A percentile compares a stretch with the other conserved stretches of the same genome.
phyloP scores from a whole-genome alignment of 1,139 yeast species.

The Pneumocystis murina region DNA sequence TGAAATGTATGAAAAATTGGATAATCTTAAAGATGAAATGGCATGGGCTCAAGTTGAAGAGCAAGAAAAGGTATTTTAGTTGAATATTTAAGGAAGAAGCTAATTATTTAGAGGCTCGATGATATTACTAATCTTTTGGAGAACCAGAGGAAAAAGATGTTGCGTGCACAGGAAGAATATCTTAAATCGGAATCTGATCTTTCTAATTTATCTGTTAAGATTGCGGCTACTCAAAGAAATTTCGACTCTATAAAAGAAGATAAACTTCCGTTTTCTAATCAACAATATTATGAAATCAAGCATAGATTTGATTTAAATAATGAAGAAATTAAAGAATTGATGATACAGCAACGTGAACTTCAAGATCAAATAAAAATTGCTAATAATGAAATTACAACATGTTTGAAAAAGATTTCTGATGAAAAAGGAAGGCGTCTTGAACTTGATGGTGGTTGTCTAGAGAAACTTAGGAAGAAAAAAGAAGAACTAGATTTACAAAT shows the following conservation, averaged over 20 bases:
- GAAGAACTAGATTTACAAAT: slow-evolving; percentile 20
- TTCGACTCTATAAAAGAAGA: neutral
- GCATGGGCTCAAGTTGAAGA: slow-evolving; percentile 2
- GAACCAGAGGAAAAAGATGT: neutral
- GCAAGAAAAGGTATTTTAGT: neutral
- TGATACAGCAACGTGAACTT: neutral
- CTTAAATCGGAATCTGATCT: neutral
- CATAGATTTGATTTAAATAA: neutral
- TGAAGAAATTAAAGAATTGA: slow-evolving; percentile 1
- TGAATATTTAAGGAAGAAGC: neutral
- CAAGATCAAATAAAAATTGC: slow-evolving; percentile 19
- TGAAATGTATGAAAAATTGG: slow-evolving; percentile 2
- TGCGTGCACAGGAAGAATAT: neutral
- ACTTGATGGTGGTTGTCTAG: slow-evolving; percentile 11
- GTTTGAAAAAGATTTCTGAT: slow-evolving; percentile 19
- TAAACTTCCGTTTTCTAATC: neutral
- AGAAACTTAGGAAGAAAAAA: slow-evolving; percentile 18
- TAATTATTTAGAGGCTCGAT: neutral
- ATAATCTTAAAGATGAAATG: slow-evolving; percentile 2
- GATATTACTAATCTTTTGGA: neutral
- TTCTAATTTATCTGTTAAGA: neutral
- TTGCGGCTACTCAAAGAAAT: neutral
- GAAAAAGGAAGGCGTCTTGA: slow-evolving; percentile 8
- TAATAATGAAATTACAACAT: slow-evolving; percentile 17
- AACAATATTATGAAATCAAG: neutral